Evolutionary conservation across 305 asterid species (phyloP).

Genomic region (Rubia balearica): DNA sequence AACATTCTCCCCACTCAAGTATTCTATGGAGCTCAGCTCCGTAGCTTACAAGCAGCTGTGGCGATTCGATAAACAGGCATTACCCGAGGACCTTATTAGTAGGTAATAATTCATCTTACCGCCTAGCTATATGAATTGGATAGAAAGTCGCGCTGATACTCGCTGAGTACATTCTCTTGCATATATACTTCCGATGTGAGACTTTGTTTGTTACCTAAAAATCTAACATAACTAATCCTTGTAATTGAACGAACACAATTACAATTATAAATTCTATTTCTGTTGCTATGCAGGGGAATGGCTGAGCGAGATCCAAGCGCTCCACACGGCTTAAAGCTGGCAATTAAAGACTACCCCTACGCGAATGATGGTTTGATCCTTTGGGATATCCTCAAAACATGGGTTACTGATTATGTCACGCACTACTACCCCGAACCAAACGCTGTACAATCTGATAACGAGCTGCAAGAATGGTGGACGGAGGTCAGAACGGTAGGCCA

Average conservation of each 20-base stretch:
- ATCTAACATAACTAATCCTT: no score
- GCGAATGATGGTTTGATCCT: constrained; percentile 71
- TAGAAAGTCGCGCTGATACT: no score
- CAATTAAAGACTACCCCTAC: constrained; percentile 69
- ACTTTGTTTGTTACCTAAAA: no score
- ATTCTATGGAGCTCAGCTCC: constrained; percentile 22
- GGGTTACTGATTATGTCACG: constrained; percentile 57
- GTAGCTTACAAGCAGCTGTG: constrained; percentile 30
- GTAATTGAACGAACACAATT: no score
- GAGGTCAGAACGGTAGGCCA: constrained; percentile 66
- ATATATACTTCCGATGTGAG: no score
- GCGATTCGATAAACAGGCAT: constrained; percentile 59
- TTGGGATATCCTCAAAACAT: constrained; percentile 66
- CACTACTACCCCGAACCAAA: constrained; percentile 38
- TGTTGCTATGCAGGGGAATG: constrained; percentile 41
- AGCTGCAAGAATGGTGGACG: constrained; percentile 81
- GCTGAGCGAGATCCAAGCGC: constrained; percentile 66
- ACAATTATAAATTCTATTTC: not conserved
- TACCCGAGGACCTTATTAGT: constrained; percentile 58
- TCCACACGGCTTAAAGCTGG: constrained; percentile 59
- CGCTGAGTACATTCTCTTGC: no score
- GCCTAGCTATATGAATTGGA: no score
- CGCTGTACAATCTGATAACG: constrained; percentile 39
- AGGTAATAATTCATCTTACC: constrained; percentile 30
- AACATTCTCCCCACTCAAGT: constrained; percentile 15